These are phyloP conservation scores for Xylaria bambusicola DNA, from an alignment of 495 filamentous ascomycete species.

Conservation along the genomic window DNA sequence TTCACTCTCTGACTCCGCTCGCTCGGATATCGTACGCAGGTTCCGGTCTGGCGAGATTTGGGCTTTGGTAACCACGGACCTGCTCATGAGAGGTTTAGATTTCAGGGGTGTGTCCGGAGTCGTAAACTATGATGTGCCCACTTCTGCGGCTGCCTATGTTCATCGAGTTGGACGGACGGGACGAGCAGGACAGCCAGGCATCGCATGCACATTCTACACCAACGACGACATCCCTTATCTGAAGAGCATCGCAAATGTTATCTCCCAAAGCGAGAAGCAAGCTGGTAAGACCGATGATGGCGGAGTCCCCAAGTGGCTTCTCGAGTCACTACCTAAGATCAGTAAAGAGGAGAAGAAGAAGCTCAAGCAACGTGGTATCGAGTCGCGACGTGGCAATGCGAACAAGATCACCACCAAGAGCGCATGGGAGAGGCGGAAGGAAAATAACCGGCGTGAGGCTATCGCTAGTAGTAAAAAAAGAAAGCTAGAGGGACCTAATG, in stretches of 20 bases:
- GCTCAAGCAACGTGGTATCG: conserved; percentile 80
- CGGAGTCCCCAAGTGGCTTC: conserved; percentile 77
- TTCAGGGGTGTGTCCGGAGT: conserved; percentile 91
- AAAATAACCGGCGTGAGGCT: conserved; percentile 74
- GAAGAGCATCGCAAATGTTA: conserved; percentile 90
- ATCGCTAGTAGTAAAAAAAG: conserved; percentile 69
- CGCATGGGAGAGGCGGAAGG: conserved; percentile 76
- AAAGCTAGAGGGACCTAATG: conserved; percentile 45
- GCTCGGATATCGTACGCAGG: conserved; percentile 78
- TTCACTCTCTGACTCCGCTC: conserved; percentile 72
- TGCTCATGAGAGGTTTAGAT: conserved; percentile 87
- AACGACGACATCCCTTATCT: conserved; percentile 90
- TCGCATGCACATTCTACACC: conserved; percentile 93
- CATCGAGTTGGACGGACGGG: conserved; percentile 93
- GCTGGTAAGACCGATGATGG: conserved; percentile 44
- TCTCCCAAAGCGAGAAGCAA: conserved; percentile 76
- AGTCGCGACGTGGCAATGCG: conserved; percentile 61
- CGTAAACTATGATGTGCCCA: conserved; percentile 95
- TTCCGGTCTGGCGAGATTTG: conserved; percentile 94
- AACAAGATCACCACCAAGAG: conserved; percentile 88
- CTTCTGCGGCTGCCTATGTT: conserved; percentile 82
- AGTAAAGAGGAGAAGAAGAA: conserved; percentile 80
- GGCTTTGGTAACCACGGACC: conserved; percentile 93
- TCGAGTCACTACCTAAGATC: conserved; percentile 81
- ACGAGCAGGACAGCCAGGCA: conserved; percentile 82